These are phyloP conservation scores for Dendrobium chrysotoxum DNA, from an alignment of 106 monocot genomes.

Conservation along the genomic window DNA sequence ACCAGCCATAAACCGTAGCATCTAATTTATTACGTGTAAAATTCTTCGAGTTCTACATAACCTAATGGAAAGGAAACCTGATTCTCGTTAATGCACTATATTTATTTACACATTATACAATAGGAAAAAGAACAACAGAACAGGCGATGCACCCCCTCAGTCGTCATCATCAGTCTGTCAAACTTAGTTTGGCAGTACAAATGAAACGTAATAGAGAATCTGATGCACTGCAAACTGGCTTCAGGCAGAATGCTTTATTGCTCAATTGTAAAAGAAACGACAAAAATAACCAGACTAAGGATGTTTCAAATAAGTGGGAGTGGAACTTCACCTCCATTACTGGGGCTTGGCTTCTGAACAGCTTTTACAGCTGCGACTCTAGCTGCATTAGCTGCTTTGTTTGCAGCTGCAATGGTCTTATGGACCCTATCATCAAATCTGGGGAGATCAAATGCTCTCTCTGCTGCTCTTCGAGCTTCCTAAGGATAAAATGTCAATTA, in stretches of 20 bases:
- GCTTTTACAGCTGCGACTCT: conserved; percentile 78
- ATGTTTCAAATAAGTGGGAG: conserved; percentile 21
- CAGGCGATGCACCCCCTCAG: background rate
- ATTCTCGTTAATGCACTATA: background rate
- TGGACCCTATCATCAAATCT: conserved; percentile 78
- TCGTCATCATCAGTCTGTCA: background rate
- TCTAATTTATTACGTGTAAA: no score
- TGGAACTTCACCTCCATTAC: conserved; percentile 17
- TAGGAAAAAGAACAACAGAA: background rate
- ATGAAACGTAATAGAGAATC: background rate
- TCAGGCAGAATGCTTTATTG: background rate
- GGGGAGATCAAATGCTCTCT: conserved; percentile 59
- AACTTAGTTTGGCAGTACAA: background rate
- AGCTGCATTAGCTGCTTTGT: conserved; percentile 57
- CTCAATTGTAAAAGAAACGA: background rate
- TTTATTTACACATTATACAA: conserved; percentile 3
- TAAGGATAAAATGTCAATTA: background rate
- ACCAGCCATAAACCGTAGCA: no score
- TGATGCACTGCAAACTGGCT: background rate
- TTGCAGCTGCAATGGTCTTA: conserved; percentile 46
- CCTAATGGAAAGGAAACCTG: background rate
- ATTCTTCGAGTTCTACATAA: background rate
- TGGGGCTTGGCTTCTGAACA: conserved; percentile 27
- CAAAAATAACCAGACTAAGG: background rate
- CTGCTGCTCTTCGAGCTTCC: conserved; percentile 80